Evolutionary conservation across 2,329 filamentous ascomycete species (phyloP), one percentile per base, ranked within the genome.

Genomic region (Tolypocladium album): DNA sequence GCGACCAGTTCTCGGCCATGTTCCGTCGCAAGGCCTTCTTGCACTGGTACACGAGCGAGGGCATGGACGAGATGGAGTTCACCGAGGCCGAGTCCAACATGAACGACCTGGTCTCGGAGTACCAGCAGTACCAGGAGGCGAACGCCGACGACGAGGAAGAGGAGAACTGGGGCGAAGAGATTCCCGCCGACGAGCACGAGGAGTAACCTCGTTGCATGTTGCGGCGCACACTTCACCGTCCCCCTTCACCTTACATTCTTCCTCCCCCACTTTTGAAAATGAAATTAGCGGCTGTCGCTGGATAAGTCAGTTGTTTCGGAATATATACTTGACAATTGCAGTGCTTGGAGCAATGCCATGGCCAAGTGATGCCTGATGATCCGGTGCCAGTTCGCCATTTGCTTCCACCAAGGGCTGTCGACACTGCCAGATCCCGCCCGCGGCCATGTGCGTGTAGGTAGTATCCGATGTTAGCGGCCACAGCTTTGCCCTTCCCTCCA

Each of bases 61-160:
- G 94, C 83, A 99, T 99, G 94, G 94, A 99, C 81, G 94, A 99
- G 88, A 97, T 99, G 94, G 94, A 99, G 84, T 99, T 99, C 85
- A 99, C 94, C 75, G 94, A 99, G 86, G 94, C 94, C 71, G 94
- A 99, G 88, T 96, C 90, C 81, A 99, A 99, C 86, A 97, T 99
- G 94, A 97, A 99, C 84, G 94, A 99, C 79, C 83, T 99, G 75
- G 93, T 99, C 72, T 96, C 92, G 64, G 94, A 99, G 80, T 99
- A 99, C 85, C 94, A 97, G 87, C 94, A 99, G 81, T 99, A 99
- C 87, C 94, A 99, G 86, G 94, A 97, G 79, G 94, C 94, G 75
- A 90, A 90, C 72, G 86, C 97, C 79, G 95, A 94, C 64, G 94
- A 97, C 80, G 93, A 90, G 11, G 50, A 55, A 70, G 92, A 96